Conservation (phyloP, 2,329 filamentous ascomycete genomes). For the Aureobasidium sp. region DNA sequence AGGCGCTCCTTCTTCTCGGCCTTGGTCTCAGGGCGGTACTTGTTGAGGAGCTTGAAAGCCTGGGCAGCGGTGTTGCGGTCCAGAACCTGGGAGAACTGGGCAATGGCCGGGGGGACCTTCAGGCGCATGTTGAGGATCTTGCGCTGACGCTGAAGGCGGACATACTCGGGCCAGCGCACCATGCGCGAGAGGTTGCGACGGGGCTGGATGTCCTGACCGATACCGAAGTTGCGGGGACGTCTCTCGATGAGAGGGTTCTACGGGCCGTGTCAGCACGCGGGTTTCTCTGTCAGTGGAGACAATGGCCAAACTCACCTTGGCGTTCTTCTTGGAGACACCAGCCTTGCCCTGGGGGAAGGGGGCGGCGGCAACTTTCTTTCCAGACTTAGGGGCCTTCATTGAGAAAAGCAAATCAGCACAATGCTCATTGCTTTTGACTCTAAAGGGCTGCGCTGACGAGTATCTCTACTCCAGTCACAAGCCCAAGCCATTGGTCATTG, state of each 20-base stretch:
- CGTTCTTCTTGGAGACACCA: constrained; percentile 77
- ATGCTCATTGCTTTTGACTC: constrained; percentile 79
- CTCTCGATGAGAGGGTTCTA: constrained; percentile 99
- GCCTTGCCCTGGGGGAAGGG: constrained; percentile 95
- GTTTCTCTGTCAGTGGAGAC: background rate
- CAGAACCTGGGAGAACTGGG: constrained; percentile 96
- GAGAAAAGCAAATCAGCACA: constrained; percentile 98
- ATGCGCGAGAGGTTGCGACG: constrained; percentile 92
- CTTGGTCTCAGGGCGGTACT: constrained; percentile 99
- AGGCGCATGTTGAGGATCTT: constrained; percentile 98
- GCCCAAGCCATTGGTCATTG: constrained; percentile 45
- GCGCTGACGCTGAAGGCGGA: constrained; percentile 90
- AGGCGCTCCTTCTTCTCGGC: constrained; percentile 99
- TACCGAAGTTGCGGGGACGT: constrained; percentile 93
- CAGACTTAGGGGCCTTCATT: constrained; percentile 98
- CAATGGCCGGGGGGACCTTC: constrained; percentile 95
- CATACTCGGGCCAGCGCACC: constrained; percentile 99
- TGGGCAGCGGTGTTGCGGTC: constrained; percentile 95
- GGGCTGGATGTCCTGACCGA: constrained; percentile 98
- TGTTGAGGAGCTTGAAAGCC: constrained; percentile 98
- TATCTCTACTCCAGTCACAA: constrained; percentile 47
- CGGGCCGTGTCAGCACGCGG: constrained; percentile 11
- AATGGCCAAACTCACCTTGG: constrained; percentile 66
- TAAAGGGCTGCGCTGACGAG: constrained; percentile 59
- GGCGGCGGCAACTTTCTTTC: constrained; percentile 97